A percentile compares a stretch with the other conserved stretches of the same genome.
Conservation (phyloP, 164 flowering plant genomes). For the Stephania cephalantha region DNA sequence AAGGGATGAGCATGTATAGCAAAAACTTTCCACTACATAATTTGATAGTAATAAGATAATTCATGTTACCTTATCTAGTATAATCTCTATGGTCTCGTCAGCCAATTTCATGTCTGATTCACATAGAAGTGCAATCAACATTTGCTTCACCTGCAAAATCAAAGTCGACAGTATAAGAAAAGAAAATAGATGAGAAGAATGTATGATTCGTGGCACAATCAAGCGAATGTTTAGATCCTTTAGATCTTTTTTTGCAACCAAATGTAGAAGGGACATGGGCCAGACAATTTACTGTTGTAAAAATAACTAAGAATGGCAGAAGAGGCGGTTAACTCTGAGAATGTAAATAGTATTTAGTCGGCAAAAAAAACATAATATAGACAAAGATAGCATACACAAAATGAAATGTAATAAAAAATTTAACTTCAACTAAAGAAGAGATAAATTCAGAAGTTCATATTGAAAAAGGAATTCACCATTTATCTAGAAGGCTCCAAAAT, state of each 20-base stretch:
- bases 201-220: background rate
- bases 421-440: background rate
- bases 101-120: slow-evolving; percentile 94
- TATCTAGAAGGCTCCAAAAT: background rate
- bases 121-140: slow-evolving; percentile 88
- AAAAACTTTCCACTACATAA: background rate
- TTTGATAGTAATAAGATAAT: background rate
- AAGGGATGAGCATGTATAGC: background rate
- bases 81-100: slow-evolving; percentile 81
- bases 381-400: background rate
- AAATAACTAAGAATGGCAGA: background rate
- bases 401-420: background rate
- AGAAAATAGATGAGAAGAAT: slow-evolving; percentile 14
- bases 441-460: background rate
- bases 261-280: background rate
- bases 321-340: too few relatives aligned
- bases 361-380: background rate
- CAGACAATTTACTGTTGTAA: background rate
- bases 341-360: background rate
- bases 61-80: slow-evolving; percentile 76
- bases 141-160: slow-evolving; percentile 87
- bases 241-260: background rate
- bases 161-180: slow-evolving; percentile 7
- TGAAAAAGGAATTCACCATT: background rate
- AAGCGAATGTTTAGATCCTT: background rate